phyloP scores from a whole-genome alignment of 2,329 filamentous ascomycete genomes.

The Emmonsiellopsis sp. region DNA sequence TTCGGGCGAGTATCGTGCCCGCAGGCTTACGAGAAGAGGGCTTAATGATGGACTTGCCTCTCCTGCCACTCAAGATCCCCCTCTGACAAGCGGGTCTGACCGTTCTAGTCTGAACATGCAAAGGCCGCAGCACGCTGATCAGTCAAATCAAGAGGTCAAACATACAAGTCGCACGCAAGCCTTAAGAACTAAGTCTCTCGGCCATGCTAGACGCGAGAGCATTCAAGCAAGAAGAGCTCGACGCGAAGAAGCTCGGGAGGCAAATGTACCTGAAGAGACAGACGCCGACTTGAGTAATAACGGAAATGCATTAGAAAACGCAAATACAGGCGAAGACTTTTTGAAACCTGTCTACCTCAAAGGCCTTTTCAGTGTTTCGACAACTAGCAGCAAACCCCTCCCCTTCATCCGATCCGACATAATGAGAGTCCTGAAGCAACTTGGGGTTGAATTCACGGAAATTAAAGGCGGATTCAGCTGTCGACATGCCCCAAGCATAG shows the following conservation, averaged over 20 bases:
- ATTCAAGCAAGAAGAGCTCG: slow-evolving; percentile 76
- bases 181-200: slow-evolving; percentile 73
- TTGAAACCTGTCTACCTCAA: slow-evolving; percentile 88
- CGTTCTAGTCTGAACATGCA: slow-evolving; percentile 49
- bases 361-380: slow-evolving; percentile 92
- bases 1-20: slow-evolving; percentile 64
- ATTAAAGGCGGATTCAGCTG: slow-evolving; percentile 92
- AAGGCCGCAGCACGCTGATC: slow-evolving; percentile 30
- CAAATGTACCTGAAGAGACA: slow-evolving; percentile 83
- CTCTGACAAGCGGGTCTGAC: slow-evolving; percentile 69
- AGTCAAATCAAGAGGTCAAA: slow-evolving; percentile 45
- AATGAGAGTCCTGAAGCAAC: slow-evolving; percentile 75
- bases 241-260: slow-evolving; percentile 61
- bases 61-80: slow-evolving; percentile 52
- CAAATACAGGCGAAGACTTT: slow-evolving; percentile 58
- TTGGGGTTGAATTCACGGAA: slow-evolving; percentile 84
- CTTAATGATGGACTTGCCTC: slow-evolving; percentile 44
- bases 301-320: slow-evolving; percentile 41
- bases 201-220: slow-evolving; percentile 81
- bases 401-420: slow-evolving; percentile 79
- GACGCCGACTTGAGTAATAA: slow-evolving; percentile 63
- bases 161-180: slow-evolving; percentile 52
- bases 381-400: slow-evolving; percentile 85
- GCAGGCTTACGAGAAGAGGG: slow-evolving; percentile 50
- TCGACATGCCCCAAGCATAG: slow-evolving; percentile 79